Percentiles rank a stretch among this genome's conserved stretches.
These are phyloP conservation scores for Tetrahymena borealis DNA, from an alignment of 73 alveolate genomes.

Conservation along the genomic window DNA sequence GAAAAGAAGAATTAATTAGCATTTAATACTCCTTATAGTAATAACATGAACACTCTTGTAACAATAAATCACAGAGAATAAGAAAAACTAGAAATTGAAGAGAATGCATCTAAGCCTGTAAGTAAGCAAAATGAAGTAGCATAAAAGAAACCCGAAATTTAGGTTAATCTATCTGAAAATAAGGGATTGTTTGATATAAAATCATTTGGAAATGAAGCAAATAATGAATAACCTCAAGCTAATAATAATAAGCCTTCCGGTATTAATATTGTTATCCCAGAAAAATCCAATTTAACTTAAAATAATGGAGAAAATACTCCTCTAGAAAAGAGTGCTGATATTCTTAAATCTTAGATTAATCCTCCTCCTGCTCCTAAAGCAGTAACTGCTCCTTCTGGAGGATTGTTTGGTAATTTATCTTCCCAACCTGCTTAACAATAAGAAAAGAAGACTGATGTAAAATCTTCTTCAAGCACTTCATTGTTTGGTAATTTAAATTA, in stretches of 20 bases:
- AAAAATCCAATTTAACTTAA: neutral
- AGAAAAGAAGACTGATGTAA: too few relatives aligned
- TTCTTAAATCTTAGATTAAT: neutral
- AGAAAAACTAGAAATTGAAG: neutral
- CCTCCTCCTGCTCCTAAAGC: conserved; percentile 1
- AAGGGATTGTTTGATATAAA: too few relatives aligned
- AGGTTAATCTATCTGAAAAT: neutral
- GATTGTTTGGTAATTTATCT: neutral
- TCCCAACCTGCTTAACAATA: too few relatives aligned
- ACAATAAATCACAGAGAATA: neutral
- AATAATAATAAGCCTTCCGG: neutral
- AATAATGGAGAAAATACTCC: neutral
- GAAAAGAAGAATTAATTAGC: neutral
- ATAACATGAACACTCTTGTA: neutral
- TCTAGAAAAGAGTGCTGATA: neutral
- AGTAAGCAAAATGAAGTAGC: too few relatives aligned
- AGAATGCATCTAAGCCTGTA: too few relatives aligned
- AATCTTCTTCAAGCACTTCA: too few relatives aligned
- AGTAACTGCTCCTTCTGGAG: neutral
- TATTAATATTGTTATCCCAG: neutral
- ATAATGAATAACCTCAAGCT: neutral
- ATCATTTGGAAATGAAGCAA: neutral
- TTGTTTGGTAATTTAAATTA: too few relatives aligned
- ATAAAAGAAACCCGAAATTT: too few relatives aligned
- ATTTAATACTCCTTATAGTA: neutral